phyloP scores from a whole-genome alignment of 805 yeast genomes.

The Metschnikowia cerradonensis region DNA sequence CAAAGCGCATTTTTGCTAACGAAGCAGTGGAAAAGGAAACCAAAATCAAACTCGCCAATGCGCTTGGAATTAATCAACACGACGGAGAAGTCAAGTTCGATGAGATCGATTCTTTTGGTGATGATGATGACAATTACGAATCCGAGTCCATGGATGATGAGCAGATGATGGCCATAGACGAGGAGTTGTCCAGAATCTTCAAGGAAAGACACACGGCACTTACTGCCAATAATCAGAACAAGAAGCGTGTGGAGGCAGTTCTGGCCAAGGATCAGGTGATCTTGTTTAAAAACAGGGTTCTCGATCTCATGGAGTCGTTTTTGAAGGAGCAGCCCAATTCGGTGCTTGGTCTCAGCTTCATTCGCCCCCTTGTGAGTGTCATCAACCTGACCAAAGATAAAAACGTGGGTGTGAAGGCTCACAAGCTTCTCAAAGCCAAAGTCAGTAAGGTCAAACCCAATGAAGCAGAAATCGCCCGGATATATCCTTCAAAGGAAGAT shows the following conservation, averaged over 20 bases:
- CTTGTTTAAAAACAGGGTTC: slow-evolving; percentile 69
- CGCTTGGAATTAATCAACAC: slow-evolving; percentile 55
- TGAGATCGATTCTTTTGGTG: slow-evolving; percentile 34
- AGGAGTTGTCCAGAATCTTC: slow-evolving; percentile 76
- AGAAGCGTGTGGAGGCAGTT: slow-evolving; percentile 65
- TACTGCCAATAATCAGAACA: slow-evolving; percentile 44
- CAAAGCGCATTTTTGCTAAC: slow-evolving; percentile 10
- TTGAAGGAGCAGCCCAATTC: slow-evolving; percentile 43
- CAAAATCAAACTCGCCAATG: slow-evolving; percentile 63
- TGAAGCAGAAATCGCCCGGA: slow-evolving; percentile 16
- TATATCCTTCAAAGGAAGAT: slow-evolving; percentile 17
- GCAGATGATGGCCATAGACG: slow-evolving; percentile 92
- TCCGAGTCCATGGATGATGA: slow-evolving; percentile 84
- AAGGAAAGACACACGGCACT: slow-evolving; percentile 73
- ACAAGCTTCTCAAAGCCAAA: slow-evolving; percentile 60
- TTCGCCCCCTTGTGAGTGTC: slow-evolving; percentile 55
- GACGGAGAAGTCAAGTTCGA: slow-evolving; percentile 45
- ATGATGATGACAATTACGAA: slow-evolving; percentile 60
- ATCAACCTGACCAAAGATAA: slow-evolving; percentile 68
- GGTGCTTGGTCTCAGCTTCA: slow-evolving; percentile 38
- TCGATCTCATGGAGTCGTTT: slow-evolving; percentile 72
- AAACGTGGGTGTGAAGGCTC: slow-evolving; percentile 68
- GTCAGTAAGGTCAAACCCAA: slow-evolving; percentile 48
- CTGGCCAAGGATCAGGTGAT: slow-evolving; percentile 79
- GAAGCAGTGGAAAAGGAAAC: slow-evolving; percentile 40